phyloP scores from a whole-genome alignment of 495 filamentous ascomycete species.

The Opeltia flavorubescens region DNA sequence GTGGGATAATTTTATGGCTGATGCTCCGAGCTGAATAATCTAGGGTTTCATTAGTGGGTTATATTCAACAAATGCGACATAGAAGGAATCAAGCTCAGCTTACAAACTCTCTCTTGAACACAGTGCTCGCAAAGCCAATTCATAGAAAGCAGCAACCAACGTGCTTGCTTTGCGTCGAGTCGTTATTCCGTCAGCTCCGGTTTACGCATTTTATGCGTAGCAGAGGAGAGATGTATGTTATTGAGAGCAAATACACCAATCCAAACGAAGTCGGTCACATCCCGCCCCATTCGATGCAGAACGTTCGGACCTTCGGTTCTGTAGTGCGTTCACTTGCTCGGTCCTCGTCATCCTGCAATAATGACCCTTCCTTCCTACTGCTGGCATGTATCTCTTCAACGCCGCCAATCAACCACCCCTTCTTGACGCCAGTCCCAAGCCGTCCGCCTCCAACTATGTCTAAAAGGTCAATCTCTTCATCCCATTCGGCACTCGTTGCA shows the following conservation, averaged over 20 bases:
- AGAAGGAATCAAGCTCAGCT: too few relatives aligned
- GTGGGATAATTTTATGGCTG: too few relatives aligned
- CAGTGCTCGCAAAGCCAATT: too few relatives aligned
- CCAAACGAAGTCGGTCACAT: slow-evolving; percentile 37
- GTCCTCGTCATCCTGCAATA: slow-evolving; percentile 17
- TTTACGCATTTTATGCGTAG: background rate
- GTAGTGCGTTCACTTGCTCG: slow-evolving; percentile 13
- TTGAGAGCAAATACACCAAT: too few relatives aligned
- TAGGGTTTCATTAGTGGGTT: too few relatives aligned
- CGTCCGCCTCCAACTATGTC: slow-evolving; percentile 75
- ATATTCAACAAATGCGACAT: too few relatives aligned
- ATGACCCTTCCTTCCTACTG: background rate
- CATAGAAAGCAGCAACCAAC: too few relatives aligned
- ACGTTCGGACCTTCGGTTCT: slow-evolving; percentile 40
- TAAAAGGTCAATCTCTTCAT: slow-evolving; percentile 70
- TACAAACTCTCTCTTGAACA: too few relatives aligned
- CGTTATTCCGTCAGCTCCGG: too few relatives aligned
- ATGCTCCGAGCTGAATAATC: too few relatives aligned
- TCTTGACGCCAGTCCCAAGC: slow-evolving; percentile 89
- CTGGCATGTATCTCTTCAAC: slow-evolving; percentile 8
- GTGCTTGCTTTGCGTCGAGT: too few relatives aligned
- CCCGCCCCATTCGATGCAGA: slow-evolving; percentile 73
- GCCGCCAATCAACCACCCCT: slow-evolving; percentile 80
- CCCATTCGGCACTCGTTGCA: slow-evolving; percentile 63
- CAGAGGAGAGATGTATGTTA: too few relatives aligned